Evolutionary conservation across 2,329 filamentous ascomycete genomes (phyloP).

Genomic region (Aspergillus quadrilineatus): DNA sequence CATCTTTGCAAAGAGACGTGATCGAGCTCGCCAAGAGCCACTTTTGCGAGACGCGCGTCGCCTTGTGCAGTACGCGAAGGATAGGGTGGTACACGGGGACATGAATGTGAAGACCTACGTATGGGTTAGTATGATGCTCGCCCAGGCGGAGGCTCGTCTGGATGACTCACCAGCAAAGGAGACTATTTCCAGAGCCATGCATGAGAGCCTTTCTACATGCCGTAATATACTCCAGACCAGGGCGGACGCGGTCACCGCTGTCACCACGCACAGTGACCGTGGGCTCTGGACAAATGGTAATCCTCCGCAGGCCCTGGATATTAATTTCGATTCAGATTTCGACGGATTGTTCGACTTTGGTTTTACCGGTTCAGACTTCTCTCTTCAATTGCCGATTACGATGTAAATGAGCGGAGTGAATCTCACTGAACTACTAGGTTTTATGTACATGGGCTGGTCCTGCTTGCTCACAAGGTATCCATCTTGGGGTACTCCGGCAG

Average conservation of each 20-base stretch:
- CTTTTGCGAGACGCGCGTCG: conserved; percentile 22
- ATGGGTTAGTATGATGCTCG: conserved; percentile 28
- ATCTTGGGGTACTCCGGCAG: conserved; percentile 37
- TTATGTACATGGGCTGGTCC: background rate
- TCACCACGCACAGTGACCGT: background rate
- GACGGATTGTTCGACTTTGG: conserved; percentile 1
- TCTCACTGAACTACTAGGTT: background rate
- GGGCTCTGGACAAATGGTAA: background rate
- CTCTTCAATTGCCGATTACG: background rate
- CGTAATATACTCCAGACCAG: conserved; percentile 4
- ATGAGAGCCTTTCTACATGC: conserved; percentile 6
- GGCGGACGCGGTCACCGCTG: background rate
- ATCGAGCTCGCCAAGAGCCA: conserved; percentile 12
- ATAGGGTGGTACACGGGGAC: conserved; percentile 31
- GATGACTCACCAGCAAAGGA: conserved; percentile 7
- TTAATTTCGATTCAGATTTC: background rate
- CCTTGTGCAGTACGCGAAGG: conserved; percentile 23
- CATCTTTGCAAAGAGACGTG: conserved; percentile 7
- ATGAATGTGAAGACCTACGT: conserved; percentile 35
- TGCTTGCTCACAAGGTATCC: background rate
- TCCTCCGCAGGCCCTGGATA: background rate
- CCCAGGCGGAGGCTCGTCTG: conserved; percentile 22
- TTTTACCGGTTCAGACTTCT: background rate
- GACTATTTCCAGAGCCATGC: background rate
- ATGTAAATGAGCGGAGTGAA: background rate